Percentiles rank a stretch among this genome's conserved stretches.
Evolutionary conservation across 305 asterid species (phyloP).

Genomic region (Lippia alba): DNA sequence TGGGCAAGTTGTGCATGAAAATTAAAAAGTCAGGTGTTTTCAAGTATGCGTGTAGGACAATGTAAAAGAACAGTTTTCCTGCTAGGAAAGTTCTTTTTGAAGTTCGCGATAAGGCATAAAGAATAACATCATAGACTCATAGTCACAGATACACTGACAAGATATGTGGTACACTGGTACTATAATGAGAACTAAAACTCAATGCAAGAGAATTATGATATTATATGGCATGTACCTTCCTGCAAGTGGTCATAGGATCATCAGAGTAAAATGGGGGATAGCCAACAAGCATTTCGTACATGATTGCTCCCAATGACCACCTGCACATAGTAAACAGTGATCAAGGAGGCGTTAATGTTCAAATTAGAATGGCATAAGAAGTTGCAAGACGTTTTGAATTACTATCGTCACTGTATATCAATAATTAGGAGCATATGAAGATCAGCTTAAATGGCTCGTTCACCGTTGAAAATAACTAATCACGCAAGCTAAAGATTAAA

Average conservation of each 20-base stretch:
- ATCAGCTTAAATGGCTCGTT: slow-evolving; percentile 5
- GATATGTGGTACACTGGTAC: background rate
- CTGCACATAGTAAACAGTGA: slow-evolving; percentile 45
- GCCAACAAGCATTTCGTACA: slow-evolving; percentile 98
- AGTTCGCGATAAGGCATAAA: slow-evolving; percentile 20
- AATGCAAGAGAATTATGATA: slow-evolving; percentile 21
- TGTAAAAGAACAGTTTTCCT: slow-evolving; percentile 11
- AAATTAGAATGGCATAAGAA: background rate
- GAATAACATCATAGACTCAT: slow-evolving; percentile 3
- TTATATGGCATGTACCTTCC: slow-evolving; percentile 65
- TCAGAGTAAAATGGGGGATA: slow-evolving; percentile 95
- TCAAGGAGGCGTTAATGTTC: slow-evolving; percentile 31
- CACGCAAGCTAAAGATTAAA: background rate
- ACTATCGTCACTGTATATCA: background rate
- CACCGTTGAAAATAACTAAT: background rate
- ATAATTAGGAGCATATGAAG: background rate
- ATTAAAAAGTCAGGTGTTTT: background rate
- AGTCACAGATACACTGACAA: slow-evolving; percentile 2
- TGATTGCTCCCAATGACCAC: slow-evolving; percentile 99
- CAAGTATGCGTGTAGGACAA: slow-evolving; percentile 18
- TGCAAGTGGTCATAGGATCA: slow-evolving; percentile 94
- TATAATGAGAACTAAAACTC: slow-evolving; percentile 16
- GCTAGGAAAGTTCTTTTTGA: slow-evolving; percentile 20
- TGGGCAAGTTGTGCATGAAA: slow-evolving; percentile 19
- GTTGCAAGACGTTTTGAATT: slow-evolving; percentile 13